A percentile compares a stretch with the other conserved stretches of the same genome.
Evolutionary conservation across 2,329 filamentous ascomycete genomes (phyloP).

Genomic region (Colletotrichum acutatum): DNA sequence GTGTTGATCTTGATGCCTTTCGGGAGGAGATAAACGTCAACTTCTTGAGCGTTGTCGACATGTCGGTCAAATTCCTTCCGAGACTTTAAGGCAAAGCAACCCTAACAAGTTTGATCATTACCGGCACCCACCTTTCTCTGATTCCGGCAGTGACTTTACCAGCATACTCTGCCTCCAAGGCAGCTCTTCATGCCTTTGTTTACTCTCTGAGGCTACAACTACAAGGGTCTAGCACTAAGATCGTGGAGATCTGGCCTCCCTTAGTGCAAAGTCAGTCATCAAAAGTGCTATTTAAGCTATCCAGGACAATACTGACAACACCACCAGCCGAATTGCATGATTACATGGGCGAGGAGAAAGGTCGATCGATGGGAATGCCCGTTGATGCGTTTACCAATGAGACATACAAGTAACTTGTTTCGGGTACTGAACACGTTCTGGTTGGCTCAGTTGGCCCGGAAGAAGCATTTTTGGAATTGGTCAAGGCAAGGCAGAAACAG

Average conservation of each 20-base stretch:
- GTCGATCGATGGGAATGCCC: constrained; percentile 36
- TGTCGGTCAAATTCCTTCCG: constrained; percentile 43
- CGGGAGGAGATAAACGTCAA: constrained; percentile 42
- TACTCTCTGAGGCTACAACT: constrained; percentile 49
- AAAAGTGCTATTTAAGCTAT: not conserved
- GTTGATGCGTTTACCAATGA: constrained; percentile 47
- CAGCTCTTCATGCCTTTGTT: constrained; percentile 53
- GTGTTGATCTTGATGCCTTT: constrained; percentile 44
- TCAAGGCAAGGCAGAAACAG: not conserved
- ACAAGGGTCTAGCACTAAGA: constrained; percentile 41
- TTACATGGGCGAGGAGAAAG: constrained; percentile 36
- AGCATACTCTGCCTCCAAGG: constrained; percentile 57
- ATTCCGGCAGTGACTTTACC: constrained; percentile 49
- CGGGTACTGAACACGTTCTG: constrained; percentile 46
- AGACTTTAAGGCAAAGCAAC: constrained; percentile 37
- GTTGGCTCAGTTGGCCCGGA: constrained; percentile 26
- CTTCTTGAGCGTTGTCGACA: constrained; percentile 41
- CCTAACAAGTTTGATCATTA: constrained; percentile 35
- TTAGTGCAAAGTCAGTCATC: constrained; percentile 44
- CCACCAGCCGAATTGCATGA: constrained; percentile 39
- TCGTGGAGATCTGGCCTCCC: constrained; percentile 53
- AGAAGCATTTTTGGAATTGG: not conserved
- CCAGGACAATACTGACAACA: constrained; percentile 38
- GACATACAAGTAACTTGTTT: constrained; percentile 46
- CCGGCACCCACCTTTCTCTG: constrained; percentile 39